Evolutionary conservation across 2,329 filamentous ascomycete genomes (phyloP).

Genomic region (Teratosphaeria gauchensis): DNA sequence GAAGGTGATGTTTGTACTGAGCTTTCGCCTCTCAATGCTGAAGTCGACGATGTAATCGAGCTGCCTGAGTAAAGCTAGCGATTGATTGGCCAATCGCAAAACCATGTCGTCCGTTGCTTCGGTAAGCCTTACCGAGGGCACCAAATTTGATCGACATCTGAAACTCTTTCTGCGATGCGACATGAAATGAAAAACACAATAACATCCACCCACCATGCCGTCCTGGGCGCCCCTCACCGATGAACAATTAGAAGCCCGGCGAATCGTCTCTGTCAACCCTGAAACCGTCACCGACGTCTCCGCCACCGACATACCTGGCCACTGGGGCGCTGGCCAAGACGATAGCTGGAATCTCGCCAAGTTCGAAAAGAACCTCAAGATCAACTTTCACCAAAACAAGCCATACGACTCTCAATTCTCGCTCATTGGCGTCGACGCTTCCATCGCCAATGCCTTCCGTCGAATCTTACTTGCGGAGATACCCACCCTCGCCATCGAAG

Average conservation of each 20-base stretch:
- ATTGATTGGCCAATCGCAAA: not conserved
- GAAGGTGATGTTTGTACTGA: slow-evolving; percentile 10
- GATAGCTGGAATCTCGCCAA: slow-evolving; percentile 65
- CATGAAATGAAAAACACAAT: not conserved
- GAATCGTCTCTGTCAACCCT: slow-evolving; percentile 78
- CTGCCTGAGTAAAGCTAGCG: slow-evolving; percentile 34
- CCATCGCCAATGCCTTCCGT: slow-evolving; percentile 92
- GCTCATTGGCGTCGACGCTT: slow-evolving; percentile 81
- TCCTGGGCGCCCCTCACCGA: slow-evolving; percentile 15
- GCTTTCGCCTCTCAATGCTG: slow-evolving; percentile 3
- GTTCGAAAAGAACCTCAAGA: slow-evolving; percentile 61
- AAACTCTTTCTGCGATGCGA: not conserved
- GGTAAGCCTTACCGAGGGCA: not conserved
- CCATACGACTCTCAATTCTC: slow-evolving; percentile 76
- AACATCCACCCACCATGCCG: not conserved
- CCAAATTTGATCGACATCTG: not conserved
- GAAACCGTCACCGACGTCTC: slow-evolving; percentile 86
- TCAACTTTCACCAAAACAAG: slow-evolving; percentile 79
- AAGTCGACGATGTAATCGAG: slow-evolving; percentile 11
- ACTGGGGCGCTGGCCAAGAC: slow-evolving; percentile 75
- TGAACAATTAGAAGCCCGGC: slow-evolving; percentile 53
- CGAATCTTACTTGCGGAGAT: slow-evolving; percentile 93
- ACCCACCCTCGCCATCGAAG: slow-evolving; percentile 87
- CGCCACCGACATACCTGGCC: slow-evolving; percentile 84
- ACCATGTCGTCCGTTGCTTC: not conserved